Percentiles rank a stretch among this genome's conserved stretches.
phyloP scores from a whole-genome alignment of 129 eudicot species.

The Cynara cardunculus region DNA sequence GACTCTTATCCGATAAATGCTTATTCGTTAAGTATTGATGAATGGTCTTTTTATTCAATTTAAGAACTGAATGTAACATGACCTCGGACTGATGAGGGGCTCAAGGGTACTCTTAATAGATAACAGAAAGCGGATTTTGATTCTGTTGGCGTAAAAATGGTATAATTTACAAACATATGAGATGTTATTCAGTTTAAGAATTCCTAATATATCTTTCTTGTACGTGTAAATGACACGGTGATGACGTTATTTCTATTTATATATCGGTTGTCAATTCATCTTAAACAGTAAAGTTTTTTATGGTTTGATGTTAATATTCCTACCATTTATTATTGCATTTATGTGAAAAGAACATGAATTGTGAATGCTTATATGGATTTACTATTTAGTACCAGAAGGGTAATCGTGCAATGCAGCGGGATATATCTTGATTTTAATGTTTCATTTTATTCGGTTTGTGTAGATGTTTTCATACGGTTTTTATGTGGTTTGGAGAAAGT shows the following conservation, averaged over 20 bases:
- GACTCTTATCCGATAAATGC: background rate
- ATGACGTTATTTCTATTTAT: background rate
- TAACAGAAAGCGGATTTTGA: background rate
- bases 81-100: background rate
- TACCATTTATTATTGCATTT: background rate
- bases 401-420: too few relatives aligned
- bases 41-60: background rate
- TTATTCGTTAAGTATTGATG: background rate
- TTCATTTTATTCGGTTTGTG: too few relatives aligned
- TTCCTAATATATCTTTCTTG: background rate
- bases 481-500: too few relatives aligned
- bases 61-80: background rate
- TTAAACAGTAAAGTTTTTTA: background rate
- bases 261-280: background rate
- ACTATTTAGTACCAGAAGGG: too few relatives aligned
- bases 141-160: background rate
- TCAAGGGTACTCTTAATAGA: background rate
- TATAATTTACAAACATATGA: background rate
- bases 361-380: background rate
- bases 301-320: background rate
- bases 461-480: too few relatives aligned
- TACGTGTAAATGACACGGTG: background rate
- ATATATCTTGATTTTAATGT: too few relatives aligned
- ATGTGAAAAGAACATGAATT: background rate
- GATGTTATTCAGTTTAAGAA: background rate